A percentile compares a stretch with the other conserved stretches of the same genome.
These are phyloP conservation scores for Alternaria gansuensis DNA, from an alignment of 2,329 filamentous ascomycete genomes.

Conservation along the genomic window DNA sequence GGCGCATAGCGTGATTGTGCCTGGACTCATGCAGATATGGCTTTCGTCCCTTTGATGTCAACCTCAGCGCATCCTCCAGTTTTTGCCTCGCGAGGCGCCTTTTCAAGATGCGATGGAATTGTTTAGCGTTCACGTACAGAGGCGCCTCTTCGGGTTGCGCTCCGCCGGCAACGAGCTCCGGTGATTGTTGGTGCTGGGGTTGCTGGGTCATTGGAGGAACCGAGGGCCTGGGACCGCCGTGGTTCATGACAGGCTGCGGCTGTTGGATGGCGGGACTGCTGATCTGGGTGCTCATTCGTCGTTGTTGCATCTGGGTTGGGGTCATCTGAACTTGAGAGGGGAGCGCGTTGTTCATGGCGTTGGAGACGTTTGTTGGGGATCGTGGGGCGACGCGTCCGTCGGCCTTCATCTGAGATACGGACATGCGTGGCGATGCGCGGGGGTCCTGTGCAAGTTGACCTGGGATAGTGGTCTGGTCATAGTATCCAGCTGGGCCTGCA, in stretches of 20 bases:
- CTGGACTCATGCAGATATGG: conserved; percentile 97
- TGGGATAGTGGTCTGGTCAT: conserved; percentile 70
- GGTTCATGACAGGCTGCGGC: conserved; percentile 79
- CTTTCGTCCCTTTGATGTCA: conserved; percentile 95
- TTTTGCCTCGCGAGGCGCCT: conserved; percentile 90
- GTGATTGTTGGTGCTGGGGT: conserved; percentile 77
- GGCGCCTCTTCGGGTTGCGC: conserved; percentile 84
- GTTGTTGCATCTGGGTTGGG: conserved; percentile 49
- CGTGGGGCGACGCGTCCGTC: conserved; percentile 74
- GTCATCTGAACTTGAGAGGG: conserved; percentile 54
- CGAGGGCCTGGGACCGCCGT: conserved; percentile 65
- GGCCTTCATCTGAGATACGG: conserved; percentile 72
- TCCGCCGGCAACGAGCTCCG: conserved; percentile 75
- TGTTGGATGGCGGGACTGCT: conserved; percentile 66
- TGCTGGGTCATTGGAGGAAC: conserved; percentile 63
- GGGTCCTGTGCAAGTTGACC: conserved; percentile 65
- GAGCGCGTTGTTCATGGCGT: conserved; percentile 59
- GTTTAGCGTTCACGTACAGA: conserved; percentile 97
- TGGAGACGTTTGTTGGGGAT: conserved; percentile 76
- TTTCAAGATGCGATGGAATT: conserved; percentile 97
- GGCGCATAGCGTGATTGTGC: conserved; percentile 97
- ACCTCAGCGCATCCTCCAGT: conserved; percentile 87
- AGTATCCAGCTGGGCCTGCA: conserved; percentile 74
- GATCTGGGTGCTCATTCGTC: conserved; percentile 55
- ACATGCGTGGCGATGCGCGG: conserved; percentile 78